Percentiles rank a stretch among this genome's conserved stretches.
phyloP scores from a whole-genome alignment of 176 grass and related monocot species.

The Avena atlantica region DNA sequence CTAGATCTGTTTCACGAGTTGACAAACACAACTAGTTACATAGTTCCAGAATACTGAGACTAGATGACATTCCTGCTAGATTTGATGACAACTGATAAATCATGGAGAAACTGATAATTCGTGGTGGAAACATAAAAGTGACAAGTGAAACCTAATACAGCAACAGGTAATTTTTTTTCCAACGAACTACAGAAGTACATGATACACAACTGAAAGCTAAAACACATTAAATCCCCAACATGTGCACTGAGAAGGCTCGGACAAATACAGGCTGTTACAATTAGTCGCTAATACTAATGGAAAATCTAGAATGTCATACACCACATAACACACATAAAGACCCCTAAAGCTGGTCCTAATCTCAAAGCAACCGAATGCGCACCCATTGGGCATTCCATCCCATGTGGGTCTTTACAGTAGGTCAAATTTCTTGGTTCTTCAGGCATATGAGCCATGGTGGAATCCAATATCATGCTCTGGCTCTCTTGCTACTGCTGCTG shows the following conservation, averaged over 20 bases:
- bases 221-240: slow-evolving; percentile 22
- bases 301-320: slow-evolving; percentile 52
- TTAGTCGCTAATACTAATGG: slow-evolving; percentile 53
- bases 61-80: not conserved
- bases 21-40: not conserved
- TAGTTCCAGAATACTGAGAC: not conserved
- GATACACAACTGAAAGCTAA: slow-evolving; percentile 46
- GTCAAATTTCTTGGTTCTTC: slow-evolving; percentile 55
- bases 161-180: slow-evolving; percentile 23
- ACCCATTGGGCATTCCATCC: slow-evolving; percentile 35
- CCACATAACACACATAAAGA: slow-evolving; percentile 51
- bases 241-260: slow-evolving; percentile 35
- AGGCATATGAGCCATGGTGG: slow-evolving; percentile 34
- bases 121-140: not conserved
- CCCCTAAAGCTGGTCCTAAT: slow-evolving; percentile 57
- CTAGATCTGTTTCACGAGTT: not conserved
- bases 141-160: not conserved
- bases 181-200: slow-evolving; percentile 50
- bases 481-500: slow-evolving; percentile 91
- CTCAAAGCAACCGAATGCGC: slow-evolving; percentile 53
- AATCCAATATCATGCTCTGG: slow-evolving; percentile 55
- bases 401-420: slow-evolving; percentile 48
- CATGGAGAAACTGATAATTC: not conserved
- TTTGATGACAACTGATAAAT: slow-evolving; percentile 16
- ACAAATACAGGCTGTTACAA: slow-evolving; percentile 54